phyloP scores from a whole-genome alignment of 2,329 filamentous ascomycete genomes.

The Alternaria burnsii region DNA sequence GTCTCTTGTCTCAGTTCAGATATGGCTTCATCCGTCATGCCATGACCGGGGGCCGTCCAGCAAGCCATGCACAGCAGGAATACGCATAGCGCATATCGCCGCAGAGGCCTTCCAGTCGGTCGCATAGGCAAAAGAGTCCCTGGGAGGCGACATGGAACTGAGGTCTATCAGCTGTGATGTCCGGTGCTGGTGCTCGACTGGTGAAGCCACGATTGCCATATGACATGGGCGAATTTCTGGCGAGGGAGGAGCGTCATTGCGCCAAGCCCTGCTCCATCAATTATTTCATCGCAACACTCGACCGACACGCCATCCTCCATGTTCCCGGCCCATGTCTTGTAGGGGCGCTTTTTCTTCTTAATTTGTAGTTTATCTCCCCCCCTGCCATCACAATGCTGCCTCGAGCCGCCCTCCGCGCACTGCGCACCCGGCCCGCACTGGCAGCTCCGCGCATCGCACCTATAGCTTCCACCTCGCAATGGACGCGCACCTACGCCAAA shows the following conservation, averaged over 20 bases:
- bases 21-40: conserved; percentile 58
- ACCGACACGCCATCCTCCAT: background rate
- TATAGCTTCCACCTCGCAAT: conserved; percentile 40
- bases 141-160: conserved; percentile 46
- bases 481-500: conserved; percentile 38
- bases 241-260: conserved; percentile 22
- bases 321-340: conserved; percentile 4
- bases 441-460: conserved; percentile 35
- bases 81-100: conserved; percentile 46
- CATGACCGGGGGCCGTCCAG: conserved; percentile 46
- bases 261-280: conserved; percentile 25
- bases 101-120: conserved; percentile 43
- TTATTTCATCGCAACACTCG: conserved; percentile 31
- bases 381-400: conserved; percentile 45
- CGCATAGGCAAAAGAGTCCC: conserved; percentile 48
- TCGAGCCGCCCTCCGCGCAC: conserved; percentile 45
- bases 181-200: conserved; percentile 7
- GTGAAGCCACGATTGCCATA: conserved; percentile 27
- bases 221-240: conserved; percentile 12
- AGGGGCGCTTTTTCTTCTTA: conserved; percentile 18
- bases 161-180: conserved; percentile 8
- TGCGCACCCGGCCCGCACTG: conserved; percentile 41
- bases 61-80: conserved; percentile 39
- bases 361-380: conserved; percentile 23
- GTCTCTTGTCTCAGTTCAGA: conserved; percentile 56